Evolutionary conservation across 2,329 filamentous ascomycete species (phyloP), one percentile per base, ranked within the genome.

Genomic region (Shiraia bambusicola): DNA sequence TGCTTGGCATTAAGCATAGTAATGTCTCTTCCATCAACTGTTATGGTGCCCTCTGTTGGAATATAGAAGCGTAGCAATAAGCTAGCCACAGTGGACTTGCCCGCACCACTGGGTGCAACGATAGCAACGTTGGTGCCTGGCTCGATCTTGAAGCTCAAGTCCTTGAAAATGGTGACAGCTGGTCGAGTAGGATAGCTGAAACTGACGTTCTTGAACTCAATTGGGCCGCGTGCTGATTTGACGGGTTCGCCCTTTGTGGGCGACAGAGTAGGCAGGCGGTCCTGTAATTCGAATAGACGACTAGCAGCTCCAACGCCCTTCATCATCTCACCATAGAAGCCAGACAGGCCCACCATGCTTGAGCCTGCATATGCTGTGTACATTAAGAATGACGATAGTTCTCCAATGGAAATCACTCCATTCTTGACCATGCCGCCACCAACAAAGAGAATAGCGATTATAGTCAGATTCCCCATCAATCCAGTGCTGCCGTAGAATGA

Each of bases 321-420:
- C 93, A 98, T 98, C 48, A 98, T 78, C 66, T 98, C 93, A 0
- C 91, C 95, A 70, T 96, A 98, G 72, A 98, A 98, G 42, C 88
- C 89, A 3, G 90, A 95, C 2, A 98, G 76, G 3, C 93, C 93
- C 56, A 97, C 95, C 50, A 98, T 80, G 69, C 88, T 95, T 34
- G 88, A 93, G 13, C 83, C 83, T 38, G 83, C 83, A 56, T 85
- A 97, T 3, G 88, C 92, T 3, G 91, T 95, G 69, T 97, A 98
- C 92, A 98, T 97, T 73, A 98, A 80, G 71, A 98, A 98, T 0
- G 90, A 95, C 1, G 93, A 94, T 30, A 98, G 73, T 53, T 98
- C 92, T 56, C 93, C 93, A 34, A 97, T 84, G 6, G 82, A 88
- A 74, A 98, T 93, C 29, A 84, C 77, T 2, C 93, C 93, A 9